Evolutionary conservation across 1,139 yeast genomes (phyloP), one percentile per base, ranked within the genome.

Genomic region (Candida sanyaensis): DNA sequence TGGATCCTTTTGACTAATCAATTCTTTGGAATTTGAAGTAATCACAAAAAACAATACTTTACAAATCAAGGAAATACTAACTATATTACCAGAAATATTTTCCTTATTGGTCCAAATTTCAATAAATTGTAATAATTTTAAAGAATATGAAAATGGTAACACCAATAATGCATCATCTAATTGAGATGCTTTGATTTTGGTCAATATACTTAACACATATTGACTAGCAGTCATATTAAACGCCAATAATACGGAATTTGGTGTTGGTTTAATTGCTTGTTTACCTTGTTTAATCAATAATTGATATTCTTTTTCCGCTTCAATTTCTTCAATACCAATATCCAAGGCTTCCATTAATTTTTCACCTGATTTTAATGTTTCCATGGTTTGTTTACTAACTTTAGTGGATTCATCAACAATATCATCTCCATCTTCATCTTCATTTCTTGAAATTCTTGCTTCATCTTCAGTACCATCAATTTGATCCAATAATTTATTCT

Each of bases 351-450:
- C 99, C 80, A 91, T 86, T 44, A 93, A 71, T 59, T 85, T 86
- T 67, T 93, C 99, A 56, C 99, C 97, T 0, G 97, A 95, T 66
- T 93, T 93, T 60, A 93, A 78, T 1, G 97, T 88, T 61, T 93
- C 99, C 63, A 86, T 75, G 0, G 97, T 91, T 66, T 91, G 97
- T 56, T 86, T 86, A 41, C 83, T 80, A 10, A 91, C 97, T 46
- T 80, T 79, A 7, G 81, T 78, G 8, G 79, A 84, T 39, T 81
- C 86, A 46, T 80, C 84, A n/a, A 65, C 78, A 6, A 72, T 80
- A 8, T 71, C 82, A 5, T 67, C 79, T 1, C 66, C 76, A 2
- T 68, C 77, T 1, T 66, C 71, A 55, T 69, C 55, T 5, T 43
- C 47, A 26, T 67, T 73, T 28, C 41, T 49, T 10, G 46, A 45